Conservation (phyloP, 2,329 filamentous ascomycete genomes). For the Fusarium agapanthi region DNA sequence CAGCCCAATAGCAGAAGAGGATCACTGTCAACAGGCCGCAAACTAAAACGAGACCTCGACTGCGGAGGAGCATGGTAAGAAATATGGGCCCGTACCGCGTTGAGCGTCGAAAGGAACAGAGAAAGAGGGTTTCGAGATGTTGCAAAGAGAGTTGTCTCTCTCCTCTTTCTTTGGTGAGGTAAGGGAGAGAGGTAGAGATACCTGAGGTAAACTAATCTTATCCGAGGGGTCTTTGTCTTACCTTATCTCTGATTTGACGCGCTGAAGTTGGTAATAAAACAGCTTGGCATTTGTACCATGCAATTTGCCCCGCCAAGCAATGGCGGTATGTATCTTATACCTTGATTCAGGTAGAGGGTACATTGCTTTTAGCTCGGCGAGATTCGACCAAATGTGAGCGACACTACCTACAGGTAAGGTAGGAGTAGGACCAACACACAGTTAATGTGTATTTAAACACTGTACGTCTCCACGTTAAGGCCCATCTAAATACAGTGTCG, state of each 20-base stretch:
- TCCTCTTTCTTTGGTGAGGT: neutral
- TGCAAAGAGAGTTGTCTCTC: neutral
- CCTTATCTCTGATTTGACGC: conserved; percentile 8
- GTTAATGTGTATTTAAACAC: neutral
- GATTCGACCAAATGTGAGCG: neutral
- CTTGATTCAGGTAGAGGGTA: conserved; percentile 16
- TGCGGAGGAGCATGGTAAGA: conserved; percentile 36
- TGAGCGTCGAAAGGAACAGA: neutral
- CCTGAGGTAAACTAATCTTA: conserved; percentile 13
- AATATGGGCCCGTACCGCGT: conserved; percentile 9
- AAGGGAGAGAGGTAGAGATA: neutral
- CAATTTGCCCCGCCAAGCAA: conserved; percentile 7
- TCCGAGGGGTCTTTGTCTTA: neutral
- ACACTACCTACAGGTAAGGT: neutral
- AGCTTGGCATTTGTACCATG: conserved; percentile 14
- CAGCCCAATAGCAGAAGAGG: conserved; percentile 35
- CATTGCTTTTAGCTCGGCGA: neutral
- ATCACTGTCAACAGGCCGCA: conserved; percentile 31
- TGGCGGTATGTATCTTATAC: neutral
- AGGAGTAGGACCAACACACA: conserved; percentile 13
- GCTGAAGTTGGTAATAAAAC: conserved; percentile 20
- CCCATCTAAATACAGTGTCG: neutral
- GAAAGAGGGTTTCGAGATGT: neutral
- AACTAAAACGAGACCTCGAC: conserved; percentile 30
- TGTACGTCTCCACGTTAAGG: fast-evolving